A percentile compares a stretch with the other conserved stretches of the same genome.
These are phyloP conservation scores for Nemania sp. DNA, from an alignment of 2,329 filamentous ascomycete species.

Conservation along the genomic window DNA sequence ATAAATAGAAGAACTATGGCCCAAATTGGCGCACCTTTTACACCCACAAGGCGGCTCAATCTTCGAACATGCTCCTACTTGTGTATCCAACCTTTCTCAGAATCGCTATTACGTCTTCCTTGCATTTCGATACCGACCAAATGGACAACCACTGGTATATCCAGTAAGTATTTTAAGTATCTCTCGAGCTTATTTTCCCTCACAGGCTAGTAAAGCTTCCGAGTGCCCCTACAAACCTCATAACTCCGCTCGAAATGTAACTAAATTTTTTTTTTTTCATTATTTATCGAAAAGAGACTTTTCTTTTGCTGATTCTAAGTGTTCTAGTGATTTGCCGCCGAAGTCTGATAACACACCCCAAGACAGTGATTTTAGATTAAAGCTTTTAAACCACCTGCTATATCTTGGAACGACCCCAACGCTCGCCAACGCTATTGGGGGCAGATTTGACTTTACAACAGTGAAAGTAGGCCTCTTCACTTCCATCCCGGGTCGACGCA, in stretches of 20 bases:
- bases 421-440: constrained; percentile 42
- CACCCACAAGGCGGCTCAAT: constrained; percentile 38
- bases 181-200: too few species aligned
- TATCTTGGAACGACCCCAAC: constrained; percentile 39
- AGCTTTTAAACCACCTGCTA: constrained; percentile 40
- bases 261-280: too few species aligned
- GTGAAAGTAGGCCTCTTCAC: constrained; percentile 45
- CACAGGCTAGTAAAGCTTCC: too few species aligned
- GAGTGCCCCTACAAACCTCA: too few species aligned
- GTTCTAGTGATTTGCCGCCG: too few species aligned
- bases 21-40: constrained; percentile 45
- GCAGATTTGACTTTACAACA: constrained; percentile 43
- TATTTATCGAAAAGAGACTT: too few species aligned
- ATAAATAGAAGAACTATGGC: constrained; percentile 39
- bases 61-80: constrained; percentile 45
- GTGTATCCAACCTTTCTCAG: constrained; percentile 44
- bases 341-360: too few species aligned
- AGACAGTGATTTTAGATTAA: too few species aligned
- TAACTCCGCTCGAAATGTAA: too few species aligned
- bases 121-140: constrained; percentile 43
- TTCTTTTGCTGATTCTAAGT: too few species aligned
- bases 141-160: constrained; percentile 48
- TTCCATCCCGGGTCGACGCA: constrained; percentile 42
- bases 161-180: constrained; percentile 35
- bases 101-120: constrained; percentile 46